A percentile compares a stretch with the other conserved stretches of the same genome.
Conservation (phyloP, 1,284 basidiomycete species). For the Rhodotorula sp. region DNA sequence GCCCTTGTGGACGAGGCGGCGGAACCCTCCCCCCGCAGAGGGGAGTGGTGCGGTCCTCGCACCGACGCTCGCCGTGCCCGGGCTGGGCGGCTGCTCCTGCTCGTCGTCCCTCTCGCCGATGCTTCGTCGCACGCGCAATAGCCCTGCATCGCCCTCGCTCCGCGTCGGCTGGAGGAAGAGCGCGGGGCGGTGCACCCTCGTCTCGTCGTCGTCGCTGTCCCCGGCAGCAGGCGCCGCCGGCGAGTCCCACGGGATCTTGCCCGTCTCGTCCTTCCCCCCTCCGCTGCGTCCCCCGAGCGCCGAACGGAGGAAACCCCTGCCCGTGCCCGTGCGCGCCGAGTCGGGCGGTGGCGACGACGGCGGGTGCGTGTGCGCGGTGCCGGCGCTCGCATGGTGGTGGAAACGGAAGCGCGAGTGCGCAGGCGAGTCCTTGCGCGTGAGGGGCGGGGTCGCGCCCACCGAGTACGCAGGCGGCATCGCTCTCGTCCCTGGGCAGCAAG, state of each 20-base stretch:
- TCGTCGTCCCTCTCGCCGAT: accelerated
- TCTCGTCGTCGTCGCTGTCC: neutral
- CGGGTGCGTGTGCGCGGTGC: neutral
- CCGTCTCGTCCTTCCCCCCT: neutral
- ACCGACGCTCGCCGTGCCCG: neutral
- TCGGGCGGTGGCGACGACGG: neutral
- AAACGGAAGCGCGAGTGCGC: neutral
- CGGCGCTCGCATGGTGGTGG: neutral
- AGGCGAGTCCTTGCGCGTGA: neutral
- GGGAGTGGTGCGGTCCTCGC: neutral
- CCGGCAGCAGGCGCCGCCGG: neutral
- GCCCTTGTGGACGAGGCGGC: slow-evolving; percentile 10
- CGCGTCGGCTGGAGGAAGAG: neutral
- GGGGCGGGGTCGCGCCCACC: neutral
- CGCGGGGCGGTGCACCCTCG: neutral
- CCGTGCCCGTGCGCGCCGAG: no score
- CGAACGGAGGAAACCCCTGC: neutral
- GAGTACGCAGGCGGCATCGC: slow-evolving; percentile 6
- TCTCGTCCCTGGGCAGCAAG: neutral
- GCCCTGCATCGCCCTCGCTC: neutral
- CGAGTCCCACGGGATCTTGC: slow-evolving; percentile 16
- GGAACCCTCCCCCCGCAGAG: neutral
- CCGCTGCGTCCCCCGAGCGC: neutral
- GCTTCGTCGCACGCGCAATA: neutral
- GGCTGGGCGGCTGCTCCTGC: neutral